A percentile compares a stretch with the other conserved stretches of the same genome.
These are phyloP conservation scores for Heteromeles arbutifolia DNA, from an alignment of 306 rosid genomes.

Conservation along the genomic window DNA sequence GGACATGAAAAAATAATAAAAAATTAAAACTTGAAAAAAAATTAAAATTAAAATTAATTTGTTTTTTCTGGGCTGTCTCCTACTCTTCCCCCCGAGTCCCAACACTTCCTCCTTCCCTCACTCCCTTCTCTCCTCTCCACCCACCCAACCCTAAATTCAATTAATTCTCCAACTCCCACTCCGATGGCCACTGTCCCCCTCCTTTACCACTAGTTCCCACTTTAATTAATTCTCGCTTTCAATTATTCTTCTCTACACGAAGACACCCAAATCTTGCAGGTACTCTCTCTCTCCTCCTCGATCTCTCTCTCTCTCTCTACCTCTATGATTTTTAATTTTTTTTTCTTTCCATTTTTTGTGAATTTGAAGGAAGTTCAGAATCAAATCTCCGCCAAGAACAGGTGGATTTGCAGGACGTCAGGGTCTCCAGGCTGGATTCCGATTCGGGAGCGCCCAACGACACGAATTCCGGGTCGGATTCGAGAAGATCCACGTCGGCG, in stretches of 20 bases:
- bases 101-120: too few species aligned
- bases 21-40: too few species aligned
- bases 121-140: too few species aligned
- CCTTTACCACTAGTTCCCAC: too few species aligned
- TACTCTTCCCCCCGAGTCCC: too few species aligned
- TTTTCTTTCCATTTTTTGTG: background rate
- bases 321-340: background rate
- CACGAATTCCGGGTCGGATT: conserved; percentile 49
- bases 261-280: conserved; percentile 54
- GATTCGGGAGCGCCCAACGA: conserved; percentile 38
- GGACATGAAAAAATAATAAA: too few species aligned
- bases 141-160: too few species aligned
- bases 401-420: conserved; percentile 40
- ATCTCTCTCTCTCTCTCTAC: background rate
- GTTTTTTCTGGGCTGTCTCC: too few species aligned
- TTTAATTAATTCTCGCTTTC: conserved; percentile 6
- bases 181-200: conserved; percentile 2
- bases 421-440: conserved; percentile 37
- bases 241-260: conserved; percentile 15
- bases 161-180: too few species aligned
- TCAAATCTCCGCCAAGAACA: conserved; percentile 21
- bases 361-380: conserved; percentile 56
- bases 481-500: conserved; percentile 30
- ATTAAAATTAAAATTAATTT: too few species aligned
- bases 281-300: background rate